Evolutionary conservation across 306 rosid species (phyloP), one percentile per base, ranked within the genome.

Genomic region (Lathyrus tuberosus): DNA sequence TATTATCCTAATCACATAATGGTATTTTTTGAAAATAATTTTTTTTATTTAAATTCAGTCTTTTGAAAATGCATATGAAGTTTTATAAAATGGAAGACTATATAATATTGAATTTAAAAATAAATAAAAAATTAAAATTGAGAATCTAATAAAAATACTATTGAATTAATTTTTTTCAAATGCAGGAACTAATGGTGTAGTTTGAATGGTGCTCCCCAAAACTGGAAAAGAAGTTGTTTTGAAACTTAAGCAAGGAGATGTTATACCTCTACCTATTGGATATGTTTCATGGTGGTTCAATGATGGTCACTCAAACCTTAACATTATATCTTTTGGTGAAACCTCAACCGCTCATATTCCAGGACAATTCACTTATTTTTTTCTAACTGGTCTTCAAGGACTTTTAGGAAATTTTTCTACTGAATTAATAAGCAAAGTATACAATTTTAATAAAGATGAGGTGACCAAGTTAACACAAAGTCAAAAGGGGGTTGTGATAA

Each of bases 271-370:
- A 1, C 85, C 89, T 2, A 12, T 54, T 11, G 96, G 89, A 54
- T 11, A 48, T 31, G 43, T 82, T 16, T 89, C 96, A 14, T 89
- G 96, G 96, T 89, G 96, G 96, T 87, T 73, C 88, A 87, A 87
- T 30, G 49, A 80, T 10, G 93, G 81, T 18, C 86, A 80, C 15
- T 76, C 86, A 0, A 78, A 82, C 17, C 76, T 90, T 3, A 42
- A 24, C 0, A 31, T 90, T 5, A 7, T 57, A 2, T 81, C 82
- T 70, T 53, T 90, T 17, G 96, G 91, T 0, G 83, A 85, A 53
- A 85, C 96, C 2, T 59, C 73, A 2, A 71, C 65, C 9, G 79
- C 85, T 13, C 59, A 54, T 56, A 14, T 70, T 17, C 86, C 84
- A 0, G 93, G 93, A 0, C 62, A 80, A 33, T 48, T 87, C 68